These are phyloP conservation scores for Candida endomychidarum DNA, from an alignment of 805 yeast species.

Conservation along the genomic window DNA sequence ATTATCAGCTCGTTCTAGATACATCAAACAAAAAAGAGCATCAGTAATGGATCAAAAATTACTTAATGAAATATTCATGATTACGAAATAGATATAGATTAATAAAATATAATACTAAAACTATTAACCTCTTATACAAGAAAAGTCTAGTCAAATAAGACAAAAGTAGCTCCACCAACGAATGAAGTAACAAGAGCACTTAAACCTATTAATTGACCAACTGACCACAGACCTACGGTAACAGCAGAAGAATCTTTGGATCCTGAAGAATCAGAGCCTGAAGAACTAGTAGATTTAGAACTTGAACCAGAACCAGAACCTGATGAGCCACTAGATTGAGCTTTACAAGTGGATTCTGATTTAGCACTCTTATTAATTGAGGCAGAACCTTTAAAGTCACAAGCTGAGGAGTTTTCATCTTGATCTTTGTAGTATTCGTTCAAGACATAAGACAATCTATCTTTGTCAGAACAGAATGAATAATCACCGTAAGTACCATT, in stretches of 20 bases:
- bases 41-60: conserved; percentile 89
- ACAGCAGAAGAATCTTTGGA: conserved; percentile 19
- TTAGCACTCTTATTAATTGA: conserved; percentile 33
- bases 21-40: conserved; percentile 87
- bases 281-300: conserved; percentile 17
- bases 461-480: conserved; percentile 69
- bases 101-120: not conserved
- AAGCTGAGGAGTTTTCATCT: conserved; percentile 46
- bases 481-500: conserved; percentile 68
- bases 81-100: conserved; percentile 42
- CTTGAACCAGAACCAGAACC: conserved; percentile 21
- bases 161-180: conserved; percentile 45
- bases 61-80: conserved; percentile 90
- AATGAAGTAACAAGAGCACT: conserved; percentile 36
- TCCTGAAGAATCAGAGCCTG: conserved; percentile 26
- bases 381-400: conserved; percentile 74
- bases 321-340: conserved; percentile 14
- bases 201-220: conserved; percentile 34
- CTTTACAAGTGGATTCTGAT: conserved; percentile 32
- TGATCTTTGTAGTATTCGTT: conserved; percentile 60
- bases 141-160: conserved; percentile 20
- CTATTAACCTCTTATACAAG: not conserved
- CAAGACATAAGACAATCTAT: conserved; percentile 62
- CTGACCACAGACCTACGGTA: conserved; percentile 25
- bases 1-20: conserved; percentile 71